These are phyloP conservation scores for Pichia sp. DNA, from an alignment of 1,139 yeast species.

Conservation along the genomic window DNA sequence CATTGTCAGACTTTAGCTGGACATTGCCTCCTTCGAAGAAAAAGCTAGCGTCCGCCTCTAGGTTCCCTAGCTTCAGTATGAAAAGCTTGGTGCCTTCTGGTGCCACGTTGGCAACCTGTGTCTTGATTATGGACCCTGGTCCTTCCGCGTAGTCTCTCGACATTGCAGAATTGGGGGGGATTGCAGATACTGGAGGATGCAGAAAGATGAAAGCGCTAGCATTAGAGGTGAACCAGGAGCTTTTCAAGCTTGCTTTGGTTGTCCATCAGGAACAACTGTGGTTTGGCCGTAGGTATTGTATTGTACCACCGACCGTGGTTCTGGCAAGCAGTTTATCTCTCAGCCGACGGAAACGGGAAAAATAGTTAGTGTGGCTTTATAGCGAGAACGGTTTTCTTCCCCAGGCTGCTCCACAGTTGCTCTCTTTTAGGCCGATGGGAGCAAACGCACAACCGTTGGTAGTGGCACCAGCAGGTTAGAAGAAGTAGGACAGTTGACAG, in stretches of 20 bases:
- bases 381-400: not conserved
- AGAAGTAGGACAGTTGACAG: too few species aligned
- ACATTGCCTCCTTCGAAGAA: constrained; percentile 8
- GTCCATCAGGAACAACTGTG: too few species aligned
- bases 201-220: too few species aligned
- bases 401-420: not conserved
- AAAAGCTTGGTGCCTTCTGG: constrained; percentile 8
- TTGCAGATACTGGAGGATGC: too few species aligned
- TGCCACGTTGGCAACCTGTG: constrained; percentile 1
- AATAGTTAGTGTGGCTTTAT: not conserved
- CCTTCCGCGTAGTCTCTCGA: constrained; percentile 10
- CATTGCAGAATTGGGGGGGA: not conserved
- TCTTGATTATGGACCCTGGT: not conserved
- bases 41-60: constrained; percentile 7
- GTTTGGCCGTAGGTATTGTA: too few species aligned
- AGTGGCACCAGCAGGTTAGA: too few species aligned
- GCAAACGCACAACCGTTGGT: not conserved
- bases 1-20: not conserved
- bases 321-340: not conserved
- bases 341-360: not conserved
- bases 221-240: too few species aligned
- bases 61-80: constrained; percentile 2
- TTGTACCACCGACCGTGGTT: too few species aligned
- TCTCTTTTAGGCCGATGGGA: not conserved
- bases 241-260: too few species aligned